A percentile compares a stretch with the other conserved stretches of the same genome.
Conservation (phyloP, 2,329 filamentous ascomycete genomes). For the Aspergillus uvarum region DNA sequence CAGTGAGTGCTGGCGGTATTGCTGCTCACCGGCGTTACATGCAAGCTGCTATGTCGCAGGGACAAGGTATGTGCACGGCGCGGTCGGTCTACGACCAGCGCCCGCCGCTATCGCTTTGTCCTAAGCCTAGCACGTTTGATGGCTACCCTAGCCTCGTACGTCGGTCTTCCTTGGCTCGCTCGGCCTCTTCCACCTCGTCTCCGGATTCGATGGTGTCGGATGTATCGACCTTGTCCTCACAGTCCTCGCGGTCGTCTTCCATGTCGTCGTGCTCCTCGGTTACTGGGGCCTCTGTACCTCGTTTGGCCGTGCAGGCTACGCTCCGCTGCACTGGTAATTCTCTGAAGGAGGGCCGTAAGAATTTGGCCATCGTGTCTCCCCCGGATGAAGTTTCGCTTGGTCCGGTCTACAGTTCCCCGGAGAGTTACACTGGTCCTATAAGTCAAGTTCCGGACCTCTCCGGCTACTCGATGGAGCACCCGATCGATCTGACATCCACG, state of each 20-base stretch:
- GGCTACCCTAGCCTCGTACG: slow-evolving; percentile 51
- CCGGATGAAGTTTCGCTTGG: slow-evolving; percentile 38
- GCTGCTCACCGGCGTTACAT: slow-evolving; percentile 57
- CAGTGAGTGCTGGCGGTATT: slow-evolving; percentile 55
- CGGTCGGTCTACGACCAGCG: slow-evolving; percentile 57
- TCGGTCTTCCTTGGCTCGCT: slow-evolving; percentile 51
- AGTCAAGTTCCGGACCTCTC: slow-evolving; percentile 36
- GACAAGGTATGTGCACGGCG: slow-evolving; percentile 54
- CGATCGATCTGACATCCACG: slow-evolving; percentile 27
- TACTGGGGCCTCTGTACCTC: slow-evolving; percentile 29
- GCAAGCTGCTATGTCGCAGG: slow-evolving; percentile 58
- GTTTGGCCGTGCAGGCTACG: slow-evolving; percentile 42
- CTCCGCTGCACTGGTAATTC: slow-evolving; percentile 41
- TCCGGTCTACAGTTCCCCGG: slow-evolving; percentile 38
- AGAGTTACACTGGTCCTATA: slow-evolving; percentile 27
- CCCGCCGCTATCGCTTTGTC: slow-evolving; percentile 37
- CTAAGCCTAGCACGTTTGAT: slow-evolving; percentile 44
- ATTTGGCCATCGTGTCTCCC: slow-evolving; percentile 37
- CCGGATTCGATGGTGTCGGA: slow-evolving; percentile 67
- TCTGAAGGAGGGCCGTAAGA: slow-evolving; percentile 38
- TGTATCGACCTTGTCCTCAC: slow-evolving; percentile 54
- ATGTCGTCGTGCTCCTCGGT: slow-evolving; percentile 45
- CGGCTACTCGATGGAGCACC: slow-evolving; percentile 34
- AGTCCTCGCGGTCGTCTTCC: slow-evolving; percentile 53
- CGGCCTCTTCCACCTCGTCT: slow-evolving; percentile 54